Evolutionary conservation across 2,329 filamentous ascomycete genomes (phyloP).

Genomic region (Cladosporium sp.): DNA sequence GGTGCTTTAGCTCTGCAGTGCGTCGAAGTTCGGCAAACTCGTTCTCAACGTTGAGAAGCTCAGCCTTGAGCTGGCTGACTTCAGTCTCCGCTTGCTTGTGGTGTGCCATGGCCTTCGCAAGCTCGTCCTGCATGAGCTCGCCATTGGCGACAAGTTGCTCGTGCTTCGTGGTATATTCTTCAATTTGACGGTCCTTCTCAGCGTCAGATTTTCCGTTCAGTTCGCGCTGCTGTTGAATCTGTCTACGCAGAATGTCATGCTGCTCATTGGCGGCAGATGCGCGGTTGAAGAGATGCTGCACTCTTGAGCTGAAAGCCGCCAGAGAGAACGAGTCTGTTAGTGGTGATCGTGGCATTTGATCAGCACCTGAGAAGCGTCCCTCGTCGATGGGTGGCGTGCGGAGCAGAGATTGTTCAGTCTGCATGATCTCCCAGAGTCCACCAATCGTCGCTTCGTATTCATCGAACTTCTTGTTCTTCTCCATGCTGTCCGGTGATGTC

Average conservation of each 20-base stretch:
- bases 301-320: conserved; percentile 69
- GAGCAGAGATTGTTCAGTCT: conserved; percentile 39
- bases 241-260: conserved; percentile 80
- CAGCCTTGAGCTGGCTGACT: conserved; percentile 26
- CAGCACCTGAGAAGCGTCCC: conserved; percentile 18
- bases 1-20: conserved; percentile 25
- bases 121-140: conserved; percentile 28
- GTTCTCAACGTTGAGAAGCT: conserved; percentile 42
- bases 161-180: conserved; percentile 27
- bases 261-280: conserved; percentile 79
- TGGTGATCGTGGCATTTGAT: conserved; percentile 21
- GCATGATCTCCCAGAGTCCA: conserved; percentile 52
- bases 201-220: conserved; percentile 82
- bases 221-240: conserved; percentile 93
- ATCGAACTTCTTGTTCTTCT: conserved; percentile 39
- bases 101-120: conserved; percentile 25
- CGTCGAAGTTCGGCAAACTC: conserved; percentile 28
- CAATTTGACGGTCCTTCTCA: conserved; percentile 38
- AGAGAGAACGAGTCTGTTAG: conserved; percentile 56
- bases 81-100: conserved; percentile 28
- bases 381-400: conserved; percentile 20
- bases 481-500: conserved; percentile 11
- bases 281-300: conserved; percentile 73
- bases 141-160: conserved; percentile 23
- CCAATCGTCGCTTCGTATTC: conserved; percentile 54